Evolutionary conservation across 2,329 filamentous ascomycete species (phyloP).

Genomic region (Xylariales sp.): DNA sequence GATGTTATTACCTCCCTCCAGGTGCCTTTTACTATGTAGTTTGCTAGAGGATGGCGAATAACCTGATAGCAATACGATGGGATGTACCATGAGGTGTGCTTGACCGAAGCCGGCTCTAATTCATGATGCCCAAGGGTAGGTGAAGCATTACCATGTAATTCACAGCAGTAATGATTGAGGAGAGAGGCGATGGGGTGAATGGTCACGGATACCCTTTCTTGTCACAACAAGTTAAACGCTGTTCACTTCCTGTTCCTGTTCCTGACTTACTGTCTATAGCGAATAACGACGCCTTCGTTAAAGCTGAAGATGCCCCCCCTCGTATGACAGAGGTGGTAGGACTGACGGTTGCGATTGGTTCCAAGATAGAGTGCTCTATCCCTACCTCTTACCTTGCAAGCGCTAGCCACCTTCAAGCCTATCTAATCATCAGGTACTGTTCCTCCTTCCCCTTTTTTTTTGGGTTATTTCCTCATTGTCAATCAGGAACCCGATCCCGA

Average conservation of each 20-base stretch:
- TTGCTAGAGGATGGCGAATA: neutral
- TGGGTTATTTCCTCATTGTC: no score
- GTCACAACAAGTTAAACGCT: neutral
- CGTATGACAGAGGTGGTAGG: conserved; percentile 6
- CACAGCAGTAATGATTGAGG: neutral
- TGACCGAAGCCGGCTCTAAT: conserved; percentile 8
- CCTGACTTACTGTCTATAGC: neutral
- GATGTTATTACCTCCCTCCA: neutral
- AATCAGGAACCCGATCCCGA: conserved; percentile 33
- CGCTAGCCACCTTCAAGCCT: conserved; percentile 2
- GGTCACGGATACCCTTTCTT: neutral
- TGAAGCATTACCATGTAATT: neutral
- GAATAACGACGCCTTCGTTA: neutral
- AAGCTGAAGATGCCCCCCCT: conserved; percentile 7
- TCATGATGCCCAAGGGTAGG: neutral
- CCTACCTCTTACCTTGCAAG: conserved; percentile 14
- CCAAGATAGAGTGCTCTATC: conserved; percentile 16
- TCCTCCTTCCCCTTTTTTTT: neutral
- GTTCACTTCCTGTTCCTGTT: neutral
- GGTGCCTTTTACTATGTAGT: neutral
- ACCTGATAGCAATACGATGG: neutral
- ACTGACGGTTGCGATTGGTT: conserved; percentile 25
- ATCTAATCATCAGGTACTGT: conserved; percentile 16
- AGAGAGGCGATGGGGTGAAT: neutral
- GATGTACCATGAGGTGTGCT: neutral